These are phyloP conservation scores for Saccharomycopsis capsularis DNA, from an alignment of 805 yeast genomes.

Conservation along the genomic window DNA sequence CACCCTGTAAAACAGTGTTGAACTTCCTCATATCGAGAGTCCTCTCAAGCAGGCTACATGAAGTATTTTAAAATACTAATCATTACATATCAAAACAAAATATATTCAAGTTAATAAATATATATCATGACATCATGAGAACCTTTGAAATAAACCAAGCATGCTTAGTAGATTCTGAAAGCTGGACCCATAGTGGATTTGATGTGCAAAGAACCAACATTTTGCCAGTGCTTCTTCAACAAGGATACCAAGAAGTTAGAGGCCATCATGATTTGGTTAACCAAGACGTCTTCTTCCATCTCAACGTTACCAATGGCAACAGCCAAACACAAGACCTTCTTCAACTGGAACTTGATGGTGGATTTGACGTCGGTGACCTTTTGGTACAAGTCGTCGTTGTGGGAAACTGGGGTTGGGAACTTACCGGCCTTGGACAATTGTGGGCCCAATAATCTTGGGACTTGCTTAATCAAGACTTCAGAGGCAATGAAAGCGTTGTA, in stretches of 20 bases:
- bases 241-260: slow-evolving; percentile 94
- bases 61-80: too few species aligned
- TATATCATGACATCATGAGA: too few species aligned
- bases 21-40: too few species aligned
- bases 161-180: slow-evolving; percentile 91
- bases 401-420: slow-evolving; percentile 99
- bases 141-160: too few species aligned
- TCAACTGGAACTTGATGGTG: slow-evolving; percentile 99
- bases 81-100: too few species aligned
- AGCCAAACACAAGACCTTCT: slow-evolving; percentile 99
- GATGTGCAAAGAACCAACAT: slow-evolving; percentile 98
- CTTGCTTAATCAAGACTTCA: slow-evolving; percentile 98
- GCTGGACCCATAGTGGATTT: slow-evolving; percentile 99
- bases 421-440: slow-evolving; percentile 99
- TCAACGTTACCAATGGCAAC: slow-evolving; percentile 99
- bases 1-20: too few species aligned
- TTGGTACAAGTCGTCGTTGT: slow-evolving; percentile 93
- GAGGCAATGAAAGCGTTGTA: slow-evolving; percentile 99
- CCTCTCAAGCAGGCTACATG: too few species aligned
- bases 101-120: too few species aligned
- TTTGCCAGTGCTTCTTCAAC: slow-evolving; percentile 99
- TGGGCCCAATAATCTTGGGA: slow-evolving; percentile 99
- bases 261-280: slow-evolving; percentile 97
- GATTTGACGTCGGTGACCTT: slow-evolving; percentile 97
- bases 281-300: slow-evolving; percentile 95